These are phyloP conservation scores for Thymus quinquecostatus DNA, from an alignment of 257 asterid genomes.

Conservation along the genomic window DNA sequence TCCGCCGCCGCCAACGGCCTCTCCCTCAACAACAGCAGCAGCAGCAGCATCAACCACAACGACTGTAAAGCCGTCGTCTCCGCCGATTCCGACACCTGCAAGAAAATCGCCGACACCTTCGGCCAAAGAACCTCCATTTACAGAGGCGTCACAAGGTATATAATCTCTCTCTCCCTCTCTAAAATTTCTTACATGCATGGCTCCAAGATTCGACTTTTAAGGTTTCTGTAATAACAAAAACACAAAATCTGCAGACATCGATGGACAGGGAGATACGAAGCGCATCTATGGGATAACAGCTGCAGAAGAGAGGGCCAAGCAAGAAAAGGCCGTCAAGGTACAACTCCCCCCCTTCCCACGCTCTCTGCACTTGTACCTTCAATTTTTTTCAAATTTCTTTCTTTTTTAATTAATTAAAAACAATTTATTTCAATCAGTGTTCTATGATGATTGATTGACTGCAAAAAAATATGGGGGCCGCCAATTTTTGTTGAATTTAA, in stretches of 20 bases:
- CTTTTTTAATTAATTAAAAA: background rate
- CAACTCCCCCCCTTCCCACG: conserved; percentile 24
- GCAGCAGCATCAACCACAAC: conserved; percentile 17
- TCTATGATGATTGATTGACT: conserved; percentile 69
- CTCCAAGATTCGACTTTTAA: background rate
- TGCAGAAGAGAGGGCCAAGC: conserved; percentile 99
- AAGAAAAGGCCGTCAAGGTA: conserved; percentile 99
- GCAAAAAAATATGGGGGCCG: conserved; percentile 55
- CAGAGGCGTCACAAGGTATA: conserved; percentile 93
- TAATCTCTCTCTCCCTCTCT: too few species aligned
- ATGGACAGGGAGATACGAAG: conserved; percentile 99
- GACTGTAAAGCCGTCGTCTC: conserved; percentile 48
- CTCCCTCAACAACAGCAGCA: conserved; percentile 40
- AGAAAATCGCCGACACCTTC: conserved; percentile 75
- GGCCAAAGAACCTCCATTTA: conserved; percentile 94
- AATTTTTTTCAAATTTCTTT: conserved; percentile 5
- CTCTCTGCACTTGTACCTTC: conserved; percentile 31
- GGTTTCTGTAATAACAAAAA: background rate
- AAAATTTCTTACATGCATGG: conserved; percentile 17
- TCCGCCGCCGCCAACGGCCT: conserved; percentile 38
- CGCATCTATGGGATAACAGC: conserved; percentile 99
- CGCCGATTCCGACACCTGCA: conserved; percentile 53
- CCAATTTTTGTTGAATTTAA: conserved; percentile 50
- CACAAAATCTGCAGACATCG: conserved; percentile 63
- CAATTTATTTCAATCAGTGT: conserved; percentile 27